Evolutionary conservation across 1,284 basidiomycete genomes (phyloP), one percentile per base, ranked within the genome.

Genomic region (Caloboletus firmus): DNA sequence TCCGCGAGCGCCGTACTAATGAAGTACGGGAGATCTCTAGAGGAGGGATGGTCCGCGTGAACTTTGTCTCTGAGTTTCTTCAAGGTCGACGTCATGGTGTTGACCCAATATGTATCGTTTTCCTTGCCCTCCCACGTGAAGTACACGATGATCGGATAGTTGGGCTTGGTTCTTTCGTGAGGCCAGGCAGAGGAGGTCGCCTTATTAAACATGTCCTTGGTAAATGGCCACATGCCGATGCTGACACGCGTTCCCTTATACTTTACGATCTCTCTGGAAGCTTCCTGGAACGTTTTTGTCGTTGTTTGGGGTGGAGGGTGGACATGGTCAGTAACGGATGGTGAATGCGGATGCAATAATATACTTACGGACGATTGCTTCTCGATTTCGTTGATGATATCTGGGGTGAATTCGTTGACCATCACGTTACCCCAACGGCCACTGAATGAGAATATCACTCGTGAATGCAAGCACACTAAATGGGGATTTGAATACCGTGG

Each of bases 81-180:
- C 43, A 66, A 26, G 2, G 56, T 52, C 36, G 32, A 30, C 31
- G 55, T 42, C 52, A 70, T 58, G 13, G 31, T n/a, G 0, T 18
- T 18, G 34, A 62, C n/a, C 69, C 69, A 70, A 46, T 56, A 61
- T 1, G 12, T n/a, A 49, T 71, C 68, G 32, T 70, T 52, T 1
- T 45, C 39, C 30, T 52, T 28, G 32, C 55, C 56, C 32, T 61
- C 49, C 68, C 68, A 69, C 17, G 45, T 49, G 51, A 68, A 56
- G 43, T 56, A 62, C 7, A 58, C 55, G 28, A 64, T 47, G 34
- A 69, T 52, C 9, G 62, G 68, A 8, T 49, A 47, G 52, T 59
- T 61, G 18, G 60, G 59, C 11, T 55, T 12, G 30, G 37, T 50
- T n/a, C 13, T 28, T 12, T 52, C 8, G 55, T 69, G 68, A 2